phyloP scores from a whole-genome alignment of 2,329 filamentous ascomycete genomes.

The Aspergillus tanneri region DNA sequence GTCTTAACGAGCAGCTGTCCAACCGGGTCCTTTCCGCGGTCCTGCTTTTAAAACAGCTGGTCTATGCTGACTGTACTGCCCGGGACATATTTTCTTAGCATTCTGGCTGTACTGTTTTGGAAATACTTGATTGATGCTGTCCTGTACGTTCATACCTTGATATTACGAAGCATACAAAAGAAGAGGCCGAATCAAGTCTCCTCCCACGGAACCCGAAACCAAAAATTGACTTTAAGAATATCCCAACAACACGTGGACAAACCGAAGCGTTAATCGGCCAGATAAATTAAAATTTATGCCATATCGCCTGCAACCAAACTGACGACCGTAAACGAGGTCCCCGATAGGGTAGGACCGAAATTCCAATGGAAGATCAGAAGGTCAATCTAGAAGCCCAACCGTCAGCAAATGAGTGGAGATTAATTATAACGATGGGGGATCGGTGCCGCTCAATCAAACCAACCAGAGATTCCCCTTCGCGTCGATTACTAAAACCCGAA shows the following conservation, averaged over 20 bases:
- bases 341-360: constrained; percentile 20
- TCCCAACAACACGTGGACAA: constrained; percentile 5
- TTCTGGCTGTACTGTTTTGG: too few species aligned
- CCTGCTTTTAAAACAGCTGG: too few species aligned
- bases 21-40: too few species aligned
- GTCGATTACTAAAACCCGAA: not conserved
- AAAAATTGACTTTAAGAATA: not conserved
- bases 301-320: not conserved
- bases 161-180: not conserved
- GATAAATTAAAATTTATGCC: not conserved
- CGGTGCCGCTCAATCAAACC: constrained; percentile 30
- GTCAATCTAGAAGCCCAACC: too few species aligned
- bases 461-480: constrained; percentile 14
- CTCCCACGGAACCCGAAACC: constrained; percentile 3
- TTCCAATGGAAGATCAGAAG: too few species aligned
- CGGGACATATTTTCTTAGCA: too few species aligned
- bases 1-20: too few species aligned
- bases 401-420: too few species aligned
- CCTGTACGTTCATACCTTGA: not conserved
- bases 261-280: constrained; percentile 1
- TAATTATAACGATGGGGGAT: constrained; percentile 28
- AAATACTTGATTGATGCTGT: not conserved
- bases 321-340: constrained; percentile 11
- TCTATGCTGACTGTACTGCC: too few species aligned
- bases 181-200: not conserved